phyloP scores from a whole-genome alignment of 371 early-diverging fungal species.

The Thermomucor indicae-seudaticae region DNA sequence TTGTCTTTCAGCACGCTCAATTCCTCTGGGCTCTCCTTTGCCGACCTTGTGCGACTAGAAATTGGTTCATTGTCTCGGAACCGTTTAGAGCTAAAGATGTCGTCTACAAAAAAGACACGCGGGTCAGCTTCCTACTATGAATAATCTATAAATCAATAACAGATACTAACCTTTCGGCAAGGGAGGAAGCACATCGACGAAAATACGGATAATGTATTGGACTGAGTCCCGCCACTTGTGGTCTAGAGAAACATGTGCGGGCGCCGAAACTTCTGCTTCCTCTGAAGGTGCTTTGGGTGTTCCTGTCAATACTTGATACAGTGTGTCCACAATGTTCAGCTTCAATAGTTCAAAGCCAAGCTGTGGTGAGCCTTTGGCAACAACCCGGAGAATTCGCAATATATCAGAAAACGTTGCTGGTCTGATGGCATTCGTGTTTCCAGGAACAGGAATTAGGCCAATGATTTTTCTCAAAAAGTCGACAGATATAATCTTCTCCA shows the following conservation, averaged over 20 bases:
- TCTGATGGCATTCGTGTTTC: constrained; percentile 36
- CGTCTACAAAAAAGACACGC: constrained; percentile 4
- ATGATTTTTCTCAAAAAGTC: constrained; percentile 43
- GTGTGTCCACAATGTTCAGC: constrained; percentile 47
- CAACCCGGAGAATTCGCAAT: constrained; percentile 55
- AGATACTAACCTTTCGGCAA: constrained; percentile 51
- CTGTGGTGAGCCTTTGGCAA: constrained; percentile 59
- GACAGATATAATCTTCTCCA: constrained; percentile 49
- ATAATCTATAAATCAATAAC: background rate
- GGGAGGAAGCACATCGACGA: constrained; percentile 59
- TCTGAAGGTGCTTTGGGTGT: constrained; percentile 4
- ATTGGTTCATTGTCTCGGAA: constrained; percentile 23
- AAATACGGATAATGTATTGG: constrained; percentile 33
- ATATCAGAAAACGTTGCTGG: constrained; percentile 57
- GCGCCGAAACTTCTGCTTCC: background rate
- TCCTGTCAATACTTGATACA: constrained; percentile 61
- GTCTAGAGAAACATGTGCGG: constrained; percentile 25
- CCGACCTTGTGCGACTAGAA: constrained; percentile 18
- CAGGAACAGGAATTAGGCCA: constrained; percentile 36
- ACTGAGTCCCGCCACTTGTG: constrained; percentile 40
- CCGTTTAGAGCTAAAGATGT: constrained; percentile 31
- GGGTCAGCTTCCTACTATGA: background rate
- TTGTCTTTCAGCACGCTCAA: background rate
- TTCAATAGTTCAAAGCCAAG: constrained; percentile 55
- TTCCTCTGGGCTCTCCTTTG: constrained; percentile 6